These are phyloP conservation scores for Aureobasidium sp. DNA, from an alignment of 2,329 filamentous ascomycete genomes.

Conservation along the genomic window DNA sequence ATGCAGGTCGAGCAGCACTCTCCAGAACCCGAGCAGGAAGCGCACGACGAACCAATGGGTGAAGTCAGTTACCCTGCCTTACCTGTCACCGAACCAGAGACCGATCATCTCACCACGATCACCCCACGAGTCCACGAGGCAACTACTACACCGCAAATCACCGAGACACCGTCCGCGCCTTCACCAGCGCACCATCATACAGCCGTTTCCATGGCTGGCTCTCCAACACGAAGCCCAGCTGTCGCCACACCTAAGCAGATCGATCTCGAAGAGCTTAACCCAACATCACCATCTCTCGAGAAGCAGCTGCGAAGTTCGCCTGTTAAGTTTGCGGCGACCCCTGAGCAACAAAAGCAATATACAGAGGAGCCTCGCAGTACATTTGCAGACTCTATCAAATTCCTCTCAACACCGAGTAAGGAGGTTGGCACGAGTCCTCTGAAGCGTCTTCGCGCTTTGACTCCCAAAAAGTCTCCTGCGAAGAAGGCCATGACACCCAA, in stretches of 20 bases:
- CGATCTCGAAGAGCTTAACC: slow-evolving; percentile 13
- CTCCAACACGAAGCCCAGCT: background rate
- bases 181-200: background rate
- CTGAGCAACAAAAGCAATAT: slow-evolving; percentile 19
- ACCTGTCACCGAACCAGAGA: background rate
- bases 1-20: background rate
- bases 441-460: slow-evolving; percentile 26
- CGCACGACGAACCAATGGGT: background rate
- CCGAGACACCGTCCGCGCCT: background rate
- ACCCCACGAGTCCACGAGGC: background rate
- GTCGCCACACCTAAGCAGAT: slow-evolving; percentile 12
- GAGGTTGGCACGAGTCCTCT: slow-evolving; percentile 35
- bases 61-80: slow-evolving; percentile 9
- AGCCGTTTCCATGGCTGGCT: background rate
- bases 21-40: background rate
- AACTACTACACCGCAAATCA: slow-evolving; percentile 5
- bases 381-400: slow-evolving; percentile 34
- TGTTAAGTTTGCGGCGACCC: slow-evolving; percentile 3
- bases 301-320: slow-evolving; percentile 19
- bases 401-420: slow-evolving; percentile 41
- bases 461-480: slow-evolving; percentile 26
- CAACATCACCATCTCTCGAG: slow-evolving; percentile 20
- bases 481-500: slow-evolving; percentile 33
- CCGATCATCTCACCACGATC: background rate
- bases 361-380: slow-evolving; percentile 7